Base-by-base conservation (phyloP, 768 basidiomycete species). In the Russula sp. region DNA sequence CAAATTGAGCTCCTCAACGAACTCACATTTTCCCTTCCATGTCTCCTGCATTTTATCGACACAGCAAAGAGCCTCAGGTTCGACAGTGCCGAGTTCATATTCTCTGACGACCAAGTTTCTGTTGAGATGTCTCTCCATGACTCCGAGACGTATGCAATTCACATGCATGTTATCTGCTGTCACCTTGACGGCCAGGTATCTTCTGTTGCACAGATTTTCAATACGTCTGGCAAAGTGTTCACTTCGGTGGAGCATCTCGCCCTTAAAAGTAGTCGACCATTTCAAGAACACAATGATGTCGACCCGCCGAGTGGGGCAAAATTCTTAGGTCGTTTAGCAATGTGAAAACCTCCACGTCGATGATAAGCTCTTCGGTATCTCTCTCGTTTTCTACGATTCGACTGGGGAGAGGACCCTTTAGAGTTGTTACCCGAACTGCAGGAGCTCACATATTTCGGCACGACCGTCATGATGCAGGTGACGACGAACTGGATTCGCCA, bases 211-310 rank as follows among this genome's bases (percentile, higher is more conserved):
- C 46, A 48, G 1, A 48, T 49, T 24, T 32, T 24, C 16, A 5
- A 24, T 3, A 2, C 16, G 0, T 30, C 36, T 22, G 3, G 13
- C 11, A n/a, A 32, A 36, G 1, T 14, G 5, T 48, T 59, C 22
- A 24, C 32, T 36, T 7, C 22, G 7, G 57, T 59, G 30, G 22
- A 49, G 30, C 3, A 36, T 34, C 46, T 49, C 14, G 13, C 13
- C 10, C 46, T 59, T 14, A 1, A 0, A 14, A 5, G 8, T 5
- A 4, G 6, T 5, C 0, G 0, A 0, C 11, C 1, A 8, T 16
- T 2, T 7, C 11, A 44, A 5, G 22, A 16, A 14, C 14, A 49
- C 2, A 10, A 36, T 9, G 20, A 56, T 2, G 28, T 49, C 32
- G 22, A 56, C 3, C 16, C 7, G 8, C 32, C 2, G 3, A 20